These are phyloP conservation scores for Ascochyta clinopodiicola DNA, from an alignment of 2,329 filamentous ascomycete species.

Conservation along the genomic window DNA sequence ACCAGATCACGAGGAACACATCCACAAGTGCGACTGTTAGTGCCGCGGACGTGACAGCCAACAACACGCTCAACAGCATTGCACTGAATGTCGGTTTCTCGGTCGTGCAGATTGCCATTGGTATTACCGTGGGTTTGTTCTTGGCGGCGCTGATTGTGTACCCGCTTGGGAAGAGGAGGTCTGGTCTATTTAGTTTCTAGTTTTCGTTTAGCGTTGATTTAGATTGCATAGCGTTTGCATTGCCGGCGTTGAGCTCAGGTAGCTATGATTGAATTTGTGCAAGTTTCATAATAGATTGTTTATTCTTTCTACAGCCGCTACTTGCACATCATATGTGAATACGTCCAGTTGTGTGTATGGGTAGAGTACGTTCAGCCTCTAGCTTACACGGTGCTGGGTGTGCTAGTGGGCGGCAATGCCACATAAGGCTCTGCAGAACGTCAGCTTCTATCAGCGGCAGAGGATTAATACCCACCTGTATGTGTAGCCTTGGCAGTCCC, in stretches of 20 bases:
- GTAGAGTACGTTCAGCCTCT: no score
- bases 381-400: slow-evolving; percentile 17
- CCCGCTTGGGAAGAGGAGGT: slow-evolving; percentile 57
- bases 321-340: no score
- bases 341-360: background rate
- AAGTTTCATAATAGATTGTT: background rate
- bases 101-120: slow-evolving; percentile 59
- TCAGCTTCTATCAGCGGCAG: background rate
- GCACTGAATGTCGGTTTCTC: slow-evolving; percentile 57
- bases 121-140: slow-evolving; percentile 59
- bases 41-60: slow-evolving; percentile 30
- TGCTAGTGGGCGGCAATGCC: slow-evolving; percentile 34
- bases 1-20: slow-evolving; percentile 59
- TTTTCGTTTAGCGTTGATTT: background rate
- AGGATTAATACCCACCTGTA: slow-evolving; percentile 12
- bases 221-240: background rate
- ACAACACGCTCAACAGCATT: slow-evolving; percentile 48
- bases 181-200: slow-evolving; percentile 46
- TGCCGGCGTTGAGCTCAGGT: slow-evolving; percentile 13
- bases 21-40: slow-evolving; percentile 54
- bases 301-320: no score
- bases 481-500: slow-evolving; percentile 41
- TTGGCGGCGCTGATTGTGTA: slow-evolving; percentile 57
- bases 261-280: slow-evolving; percentile 1
- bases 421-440: slow-evolving; percentile 29